Evolutionary conservation across 2,329 filamentous ascomycete species (phyloP).

Genomic region (Penicillium oxalicum): DNA sequence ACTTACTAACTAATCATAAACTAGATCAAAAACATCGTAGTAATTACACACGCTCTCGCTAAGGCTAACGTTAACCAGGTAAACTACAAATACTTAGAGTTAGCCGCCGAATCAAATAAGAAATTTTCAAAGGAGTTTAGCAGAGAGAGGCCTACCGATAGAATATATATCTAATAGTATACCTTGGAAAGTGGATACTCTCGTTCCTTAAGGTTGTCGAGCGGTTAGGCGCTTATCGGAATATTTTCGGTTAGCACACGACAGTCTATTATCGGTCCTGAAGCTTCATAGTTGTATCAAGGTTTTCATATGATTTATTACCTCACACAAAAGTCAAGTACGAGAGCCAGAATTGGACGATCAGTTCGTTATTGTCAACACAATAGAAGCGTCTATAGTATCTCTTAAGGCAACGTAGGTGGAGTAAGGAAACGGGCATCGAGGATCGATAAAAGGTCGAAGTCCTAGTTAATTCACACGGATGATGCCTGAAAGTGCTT

Average conservation of each 20-base stretch:
- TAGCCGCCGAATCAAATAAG: neutral
- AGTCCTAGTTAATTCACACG: neutral
- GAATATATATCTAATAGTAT: neutral
- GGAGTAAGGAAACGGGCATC: neutral
- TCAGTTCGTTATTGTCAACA: slow-evolving; percentile 1
- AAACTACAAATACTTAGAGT: neutral
- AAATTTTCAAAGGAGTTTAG: slow-evolving; percentile 1
- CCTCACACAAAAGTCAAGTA: slow-evolving; percentile 3
- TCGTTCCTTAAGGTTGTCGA: neutral
- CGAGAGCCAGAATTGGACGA: slow-evolving; percentile 4
- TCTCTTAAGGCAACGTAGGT: neutral
- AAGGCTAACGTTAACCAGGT: neutral
- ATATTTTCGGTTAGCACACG: too few species aligned
- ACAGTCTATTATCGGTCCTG: too few species aligned
- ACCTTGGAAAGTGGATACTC: neutral
- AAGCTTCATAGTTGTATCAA: neutral
- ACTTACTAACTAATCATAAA: neutral
- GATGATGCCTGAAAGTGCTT: slow-evolving; percentile 1
- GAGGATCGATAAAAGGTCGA: neutral
- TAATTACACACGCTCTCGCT: neutral
- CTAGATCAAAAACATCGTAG: neutral
- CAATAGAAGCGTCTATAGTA: neutral
- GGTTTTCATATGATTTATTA: neutral
- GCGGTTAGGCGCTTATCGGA: neutral
- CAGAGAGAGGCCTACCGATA: neutral